These are phyloP conservation scores for Cryphonectria nitschkei DNA, from an alignment of 2,329 filamentous ascomycete species.

Conservation along the genomic window DNA sequence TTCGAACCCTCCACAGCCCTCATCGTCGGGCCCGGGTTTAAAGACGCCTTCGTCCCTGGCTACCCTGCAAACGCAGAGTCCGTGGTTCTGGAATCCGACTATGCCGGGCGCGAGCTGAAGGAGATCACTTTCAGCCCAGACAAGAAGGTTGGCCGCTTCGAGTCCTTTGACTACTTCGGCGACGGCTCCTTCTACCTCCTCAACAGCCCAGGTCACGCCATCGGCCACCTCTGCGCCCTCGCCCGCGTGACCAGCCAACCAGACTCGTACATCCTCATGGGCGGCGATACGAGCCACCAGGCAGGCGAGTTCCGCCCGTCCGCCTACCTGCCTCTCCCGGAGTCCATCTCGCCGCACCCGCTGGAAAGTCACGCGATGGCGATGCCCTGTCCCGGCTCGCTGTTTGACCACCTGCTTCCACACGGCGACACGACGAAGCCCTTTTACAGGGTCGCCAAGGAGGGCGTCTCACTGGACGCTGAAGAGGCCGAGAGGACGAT, in stretches of 20 bases:
- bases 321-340: conserved; percentile 40
- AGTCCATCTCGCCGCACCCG: conserved; percentile 44
- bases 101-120: conserved; percentile 32
- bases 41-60: conserved; percentile 32
- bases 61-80: conserved; percentile 30
- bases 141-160: conserved; percentile 30
- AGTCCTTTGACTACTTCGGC: conserved; percentile 23
- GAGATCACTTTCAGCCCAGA: conserved; percentile 34
- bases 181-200: conserved; percentile 19
- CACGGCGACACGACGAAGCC: conserved; percentile 35
- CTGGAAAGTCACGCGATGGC: conserved; percentile 31
- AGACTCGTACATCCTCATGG: conserved; percentile 46
- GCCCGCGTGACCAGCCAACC: conserved; percentile 41
- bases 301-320: conserved; percentile 42
- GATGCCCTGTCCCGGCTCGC: conserved; percentile 42
- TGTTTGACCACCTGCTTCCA: conserved; percentile 43
- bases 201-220: conserved; percentile 14
- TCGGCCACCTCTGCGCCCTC: conserved; percentile 36
- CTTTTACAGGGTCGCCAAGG: conserved; percentile 36
- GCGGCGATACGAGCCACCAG: conserved; percentile 48
- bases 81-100: conserved; percentile 35
- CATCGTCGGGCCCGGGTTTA: conserved; percentile 40
- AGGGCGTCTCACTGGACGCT: conserved; percentile 34
- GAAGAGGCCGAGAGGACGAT: conserved; percentile 44
- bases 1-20: conserved; percentile 34